Base-by-base conservation (phyloP, 2,329 filamentous ascomycete species). In the Gnomoniopsis sp. region DNA sequence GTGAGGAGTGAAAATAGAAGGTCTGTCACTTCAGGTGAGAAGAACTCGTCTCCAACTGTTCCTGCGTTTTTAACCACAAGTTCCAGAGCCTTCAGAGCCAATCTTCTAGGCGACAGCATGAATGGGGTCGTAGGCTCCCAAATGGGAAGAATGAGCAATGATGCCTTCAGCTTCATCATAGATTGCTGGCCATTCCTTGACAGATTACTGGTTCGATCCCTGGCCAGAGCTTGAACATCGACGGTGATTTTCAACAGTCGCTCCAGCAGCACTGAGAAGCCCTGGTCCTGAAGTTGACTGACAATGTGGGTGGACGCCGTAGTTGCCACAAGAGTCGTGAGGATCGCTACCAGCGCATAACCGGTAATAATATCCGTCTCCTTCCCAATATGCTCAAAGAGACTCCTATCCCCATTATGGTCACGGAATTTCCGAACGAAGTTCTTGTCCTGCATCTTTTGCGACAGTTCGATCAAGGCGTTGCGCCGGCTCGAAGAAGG, bases 341-440 rank as follows among this genome's bases (percentile, higher is more conserved):
- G 75, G n/a, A 85, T 80, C 1, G 84, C 82, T n/a, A 83, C 73
- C 15, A 91, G 78, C 1, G 85, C 75, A 66, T 88, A 89, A 7
- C 85, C 86, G 53, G 81, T 80, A 38, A 88, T 74, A 22, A 80
- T 64, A 68, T 92, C 88, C 1, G 78, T 72, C 66, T 88, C 84
- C 51, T 78, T 76, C 1, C 78, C 79, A 11, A 89, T 77, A 46
- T 83, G 81, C 48, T 82, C 78, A 54, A 91, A 82, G 17, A 97
- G 77, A 33, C 82, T 83, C 55, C 86, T 81, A 62, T 91, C 89
- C 57, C 89, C 84, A 7, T 86, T 85, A 64, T 91, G 87, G 62
- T 92, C 87, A 21, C 89, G 80, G 66, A 96, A 92, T 62, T 89
- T 87, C 19, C 79, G 78, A 30, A 84, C 76, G 65, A 90, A 92